phyloP scores from a whole-genome alignment of 306 rosid genomes.

The Albizia julibrissin region DNA sequence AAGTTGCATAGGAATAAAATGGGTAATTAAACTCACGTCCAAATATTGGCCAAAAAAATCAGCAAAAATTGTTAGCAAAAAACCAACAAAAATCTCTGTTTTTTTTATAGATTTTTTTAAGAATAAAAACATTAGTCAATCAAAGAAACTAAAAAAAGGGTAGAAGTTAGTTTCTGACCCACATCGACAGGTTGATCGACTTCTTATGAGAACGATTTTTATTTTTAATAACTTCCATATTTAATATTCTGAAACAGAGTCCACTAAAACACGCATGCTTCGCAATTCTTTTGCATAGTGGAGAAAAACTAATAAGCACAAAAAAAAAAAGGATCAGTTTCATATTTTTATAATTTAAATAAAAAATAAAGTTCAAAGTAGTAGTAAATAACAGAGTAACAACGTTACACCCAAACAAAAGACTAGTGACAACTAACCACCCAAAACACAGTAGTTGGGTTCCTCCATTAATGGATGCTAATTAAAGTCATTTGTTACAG shows the following conservation, averaged over 20 bases:
- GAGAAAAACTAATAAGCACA: background rate
- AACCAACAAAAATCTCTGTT: background rate
- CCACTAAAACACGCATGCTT: conserved; percentile 53
- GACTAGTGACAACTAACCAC: background rate
- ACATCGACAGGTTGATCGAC: conserved; percentile 44
- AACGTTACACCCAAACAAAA: background rate
- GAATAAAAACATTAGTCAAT: background rate
- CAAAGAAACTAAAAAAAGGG: background rate
- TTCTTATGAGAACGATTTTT: conserved; percentile 48
- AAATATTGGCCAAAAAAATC: background rate
- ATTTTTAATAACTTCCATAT: conserved; percentile 25
- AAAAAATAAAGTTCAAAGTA: background rate
- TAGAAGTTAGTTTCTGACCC: conserved; percentile 3
- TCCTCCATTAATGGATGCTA: conserved; percentile 33
- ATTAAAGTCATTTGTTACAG: conserved; percentile 25
- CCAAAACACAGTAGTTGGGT: background rate
- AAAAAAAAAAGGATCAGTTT: background rate
- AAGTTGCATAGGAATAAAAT: background rate
- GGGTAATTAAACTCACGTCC: background rate
- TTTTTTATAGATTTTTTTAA: background rate
- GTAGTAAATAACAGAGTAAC: background rate
- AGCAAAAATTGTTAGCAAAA: background rate
- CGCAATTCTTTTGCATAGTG: background rate
- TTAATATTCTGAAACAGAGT: conserved; percentile 49
- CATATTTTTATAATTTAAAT: background rate